These are phyloP conservation scores for Colletotrichum sp. DNA, from an alignment of 2,329 filamentous ascomycete genomes.

Conservation along the genomic window DNA sequence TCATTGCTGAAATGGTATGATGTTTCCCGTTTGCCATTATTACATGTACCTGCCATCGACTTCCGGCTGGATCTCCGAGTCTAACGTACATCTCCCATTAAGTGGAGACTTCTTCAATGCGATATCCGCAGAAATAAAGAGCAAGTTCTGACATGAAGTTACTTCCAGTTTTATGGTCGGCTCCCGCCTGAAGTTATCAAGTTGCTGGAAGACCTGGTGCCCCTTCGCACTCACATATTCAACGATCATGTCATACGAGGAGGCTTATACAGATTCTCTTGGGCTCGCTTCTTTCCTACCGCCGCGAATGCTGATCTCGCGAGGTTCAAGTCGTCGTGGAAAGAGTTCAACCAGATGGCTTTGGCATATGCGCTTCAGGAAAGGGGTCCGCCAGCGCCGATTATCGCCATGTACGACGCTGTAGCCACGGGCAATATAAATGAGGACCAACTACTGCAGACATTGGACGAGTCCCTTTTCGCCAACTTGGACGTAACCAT, in stretches of 20 bases:
- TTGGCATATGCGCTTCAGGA: background rate
- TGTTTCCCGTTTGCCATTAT: background rate
- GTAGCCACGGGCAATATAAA: background rate
- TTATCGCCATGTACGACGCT: background rate
- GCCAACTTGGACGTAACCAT: constrained; percentile 53
- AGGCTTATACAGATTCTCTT: background rate
- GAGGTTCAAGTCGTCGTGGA: background rate
- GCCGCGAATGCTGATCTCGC: background rate
- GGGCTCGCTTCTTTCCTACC: background rate
- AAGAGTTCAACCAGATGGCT: background rate
- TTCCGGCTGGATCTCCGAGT: background rate
- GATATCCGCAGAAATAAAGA: background rate
- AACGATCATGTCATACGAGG: background rate
- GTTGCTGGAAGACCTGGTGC: background rate
- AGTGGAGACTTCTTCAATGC: background rate
- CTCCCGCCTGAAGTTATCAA: background rate
- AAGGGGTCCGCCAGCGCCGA: background rate
- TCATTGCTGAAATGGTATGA: background rate
- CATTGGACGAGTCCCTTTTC: constrained; percentile 50
- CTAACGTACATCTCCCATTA: background rate
- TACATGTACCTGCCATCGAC: background rate
- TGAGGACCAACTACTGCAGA: constrained; percentile 38
- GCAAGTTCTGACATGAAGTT: background rate
- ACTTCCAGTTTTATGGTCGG: background rate
- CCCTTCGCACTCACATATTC: background rate